Evolutionary conservation across 1,284 basidiomycete species (phyloP), one percentile per base, ranked within the genome.

Genomic region (Thelephora terrestris): DNA sequence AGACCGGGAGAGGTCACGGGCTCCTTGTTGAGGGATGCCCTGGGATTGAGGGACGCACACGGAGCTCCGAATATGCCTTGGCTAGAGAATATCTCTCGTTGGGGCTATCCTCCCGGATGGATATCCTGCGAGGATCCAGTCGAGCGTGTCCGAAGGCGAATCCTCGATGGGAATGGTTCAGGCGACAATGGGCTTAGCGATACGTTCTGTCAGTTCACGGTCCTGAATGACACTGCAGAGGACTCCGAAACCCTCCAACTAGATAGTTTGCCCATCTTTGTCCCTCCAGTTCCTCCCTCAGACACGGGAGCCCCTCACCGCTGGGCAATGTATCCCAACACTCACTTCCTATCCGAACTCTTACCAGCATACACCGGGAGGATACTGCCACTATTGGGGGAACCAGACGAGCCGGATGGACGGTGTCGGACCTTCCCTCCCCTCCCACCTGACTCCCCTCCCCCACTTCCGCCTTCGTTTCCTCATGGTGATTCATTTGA

Each of bases 21-120:
- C 4, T 53, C 64, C 17, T 54, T 71, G 7, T 62, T 88, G 10
- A 68, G 71, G 43, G 74, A 79, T 5, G 84, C 85, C 0, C 65
- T 87, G 20, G 75, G 72, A 6, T 52, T 74, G 35, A 52, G 58
- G 25, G 69, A 70, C 4, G 71, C 69, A 12, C 74, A 75, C 48
- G 38, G 47, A 0, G 70, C 67, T 12, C 53, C 64, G 34, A 47
- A 60, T 10, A 61, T 61, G 21, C 73, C 73, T 24, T 85, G 83
- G 81, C 67, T 86, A 27, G 66, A 58, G 47, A 78, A 77, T 47
- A 87, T 89, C 61, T 69, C 78, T 12, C 57, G 67, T 21, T 86
- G 83, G 83, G 85, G 85, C 0, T 89, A 88, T 60, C 85, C 85
- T 24, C 71, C 67, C 18, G 85, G 85, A 0, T 89, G 85, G 83